Evolutionary conservation across 192 early-diverging fungal species (phyloP), one percentile per base, ranked within the genome.

Genomic region (Entomortierella parvispora): DNA sequence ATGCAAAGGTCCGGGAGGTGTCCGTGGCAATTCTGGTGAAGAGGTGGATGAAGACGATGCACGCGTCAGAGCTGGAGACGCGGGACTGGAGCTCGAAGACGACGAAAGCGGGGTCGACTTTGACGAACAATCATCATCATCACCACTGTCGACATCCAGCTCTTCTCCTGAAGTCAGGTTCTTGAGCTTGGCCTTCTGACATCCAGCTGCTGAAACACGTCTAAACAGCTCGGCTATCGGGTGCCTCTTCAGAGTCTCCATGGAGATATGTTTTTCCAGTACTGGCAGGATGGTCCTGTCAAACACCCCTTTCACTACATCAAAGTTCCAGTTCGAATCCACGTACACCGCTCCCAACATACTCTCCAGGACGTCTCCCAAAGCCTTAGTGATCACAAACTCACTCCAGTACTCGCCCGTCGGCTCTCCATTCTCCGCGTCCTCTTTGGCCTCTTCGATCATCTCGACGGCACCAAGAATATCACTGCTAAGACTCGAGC

Each of bases 291-390:
- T 71, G 57, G 71, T 80, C 4, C 52, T 49, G 20, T 70, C 68
- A 69, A 81, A 81, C 33, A 76, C 6, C 0, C 29, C 45, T 15
- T 66, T 57, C 1, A 62, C 43, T 0, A 33, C 58, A 1, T 28
- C 37, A 23, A 34, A 67, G 47, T 76, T 52, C 71, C 91, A 94
- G 0, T 84, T 85, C 23, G 89, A 86, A 66, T 98, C 96, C 12
- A 96, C 84, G 71, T 88, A 94, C 0, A 95, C 78, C 5, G 96
- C 95, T 20, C 95, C 96, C 15, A 95, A 22, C 48, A 95, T 82
- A 57, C 93, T 90, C 78, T 98, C 96, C 18, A 95, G 81, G 0
- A 96, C 76, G 79, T 98, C 96, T 10, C 91, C 90, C 54, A 94
- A 61, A 0, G 92, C 90, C 64, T 98, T 98, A 34, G 96, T 95